phyloP scores from a whole-genome alignment of 495 filamentous ascomycete species.

The Oidiodendron maius region DNA sequence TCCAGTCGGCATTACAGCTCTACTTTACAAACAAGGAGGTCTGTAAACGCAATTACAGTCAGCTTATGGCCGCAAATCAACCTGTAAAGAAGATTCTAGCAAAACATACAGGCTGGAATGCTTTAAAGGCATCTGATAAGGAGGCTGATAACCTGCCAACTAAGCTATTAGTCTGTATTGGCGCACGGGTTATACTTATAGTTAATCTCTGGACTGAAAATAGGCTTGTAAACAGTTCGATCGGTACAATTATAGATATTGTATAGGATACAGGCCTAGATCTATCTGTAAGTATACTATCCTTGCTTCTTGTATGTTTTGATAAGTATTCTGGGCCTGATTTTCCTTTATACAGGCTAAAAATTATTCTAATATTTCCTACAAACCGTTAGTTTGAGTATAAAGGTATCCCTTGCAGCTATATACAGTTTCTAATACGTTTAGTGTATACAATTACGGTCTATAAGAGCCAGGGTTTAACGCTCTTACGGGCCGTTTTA shows the following conservation, averaged over 20 bases:
- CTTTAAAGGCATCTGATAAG: not conserved
- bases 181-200: constrained; percentile 3
- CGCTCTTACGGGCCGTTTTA: constrained; percentile 6
- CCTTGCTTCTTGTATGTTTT: not conserved
- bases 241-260: not conserved
- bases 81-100: constrained; percentile 5
- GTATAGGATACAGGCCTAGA: not conserved
- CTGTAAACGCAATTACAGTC: not conserved
- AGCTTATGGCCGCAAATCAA: not conserved
- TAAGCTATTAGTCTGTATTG: constrained; percentile 2
- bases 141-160: constrained; percentile 4
- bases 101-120: not conserved
- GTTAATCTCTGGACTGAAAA: constrained; percentile 2
- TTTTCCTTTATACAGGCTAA: not conserved
- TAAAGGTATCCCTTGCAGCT: constrained; percentile 1
- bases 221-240: not conserved
- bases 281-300: not conserved
- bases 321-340: constrained; percentile 5
- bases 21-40: constrained; percentile 8
- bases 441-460: constrained; percentile 14
- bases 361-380: constrained; percentile 6
- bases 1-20: not conserved
- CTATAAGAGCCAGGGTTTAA: constrained; percentile 14
- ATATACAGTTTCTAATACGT: constrained; percentile 11
- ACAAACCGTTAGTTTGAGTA: constrained; percentile 9